Base-by-base conservation (phyloP, 2,329 filamentous ascomycete genomes). In the Davidsoniella neocaledoniae region DNA sequence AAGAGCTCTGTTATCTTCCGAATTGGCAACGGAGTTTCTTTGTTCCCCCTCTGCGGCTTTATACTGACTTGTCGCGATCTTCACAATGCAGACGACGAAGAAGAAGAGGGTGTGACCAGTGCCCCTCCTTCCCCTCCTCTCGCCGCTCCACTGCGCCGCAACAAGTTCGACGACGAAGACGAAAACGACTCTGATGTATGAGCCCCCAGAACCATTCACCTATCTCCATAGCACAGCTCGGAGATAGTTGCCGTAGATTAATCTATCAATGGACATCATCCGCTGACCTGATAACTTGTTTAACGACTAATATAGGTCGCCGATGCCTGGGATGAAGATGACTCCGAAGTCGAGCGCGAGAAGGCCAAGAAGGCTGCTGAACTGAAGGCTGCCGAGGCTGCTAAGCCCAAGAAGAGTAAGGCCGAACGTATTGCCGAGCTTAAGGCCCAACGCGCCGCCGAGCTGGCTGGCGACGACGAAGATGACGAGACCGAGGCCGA, bases 301-400 rank as follows among this genome's bases (percentile, higher is more conserved):
- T 25, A 7, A n/a, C 21, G 12, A 9, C 9, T 8, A 10, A 21
- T n/a, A 42, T 43, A 94, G 82, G 86, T 96, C 51, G 77, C 95
- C 61, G 91, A 98, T 54, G 90, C 86, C 33, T 98, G 91, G 91
- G 88, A 96, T 61, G 90, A 86, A 52, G 91, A 96, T 62, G 91
- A 98, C 69, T 94, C 87, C 54, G 91, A 98, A 60, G 90, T 81
- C 59, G 91, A 98, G 71, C 84, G 87, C 60, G 88, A 95, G 67
- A 98, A 96, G 73, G 85, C 77, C 46, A 81, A 75, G 5, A 88
- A 86, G 61, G 83, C 78, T 48, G 93, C 94, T 67, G 86, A 83
- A 52, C 93, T 93, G 67, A 87, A 86, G 25, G 86, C 88, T 0
- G 88, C 84, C 42, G 85, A 86, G 60, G 86, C 86, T 6, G 86